Percentiles rank a stretch among this genome's conserved stretches.
Conservation (phyloP, 257 asterid genomes). For the Solanum sejunctum region DNA sequence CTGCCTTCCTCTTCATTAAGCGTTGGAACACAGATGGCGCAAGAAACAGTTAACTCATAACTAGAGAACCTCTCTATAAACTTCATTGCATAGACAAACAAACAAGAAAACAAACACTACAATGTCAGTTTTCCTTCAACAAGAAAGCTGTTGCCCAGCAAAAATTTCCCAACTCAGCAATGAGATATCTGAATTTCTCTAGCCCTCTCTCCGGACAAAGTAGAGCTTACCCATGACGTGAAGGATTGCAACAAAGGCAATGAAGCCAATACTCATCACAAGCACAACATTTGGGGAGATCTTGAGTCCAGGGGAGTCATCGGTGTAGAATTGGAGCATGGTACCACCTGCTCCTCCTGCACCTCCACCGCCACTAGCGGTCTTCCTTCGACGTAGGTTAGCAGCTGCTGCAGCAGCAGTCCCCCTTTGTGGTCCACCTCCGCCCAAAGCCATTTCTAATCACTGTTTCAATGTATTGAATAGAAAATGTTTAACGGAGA, state of each 20-base stretch:
- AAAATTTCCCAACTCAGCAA: background rate
- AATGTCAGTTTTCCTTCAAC: background rate
- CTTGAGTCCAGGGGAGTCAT: constrained; percentile 10
- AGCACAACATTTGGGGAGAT: constrained; percentile 12
- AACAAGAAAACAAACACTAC: background rate
- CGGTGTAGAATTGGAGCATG: constrained; percentile 16
- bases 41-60: background rate
- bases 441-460: constrained; percentile 7
- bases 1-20: background rate
- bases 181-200: background rate
- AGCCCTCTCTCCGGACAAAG: constrained; percentile 4
- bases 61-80: background rate
- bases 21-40: background rate
- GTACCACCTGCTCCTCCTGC: constrained; percentile 4
- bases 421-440: constrained; percentile 7
- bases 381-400: constrained; percentile 6
- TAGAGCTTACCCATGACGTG: constrained; percentile 15
- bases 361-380: background rate
- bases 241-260: constrained; percentile 7
- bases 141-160: background rate
- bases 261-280: constrained; percentile 13
- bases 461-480: background rate
- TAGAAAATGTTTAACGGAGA: background rate
- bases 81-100: background rate
- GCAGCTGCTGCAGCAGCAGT: constrained; percentile 9